phyloP scores from a whole-genome alignment of 139 green algal species.

The Tetraselmis striata region DNA sequence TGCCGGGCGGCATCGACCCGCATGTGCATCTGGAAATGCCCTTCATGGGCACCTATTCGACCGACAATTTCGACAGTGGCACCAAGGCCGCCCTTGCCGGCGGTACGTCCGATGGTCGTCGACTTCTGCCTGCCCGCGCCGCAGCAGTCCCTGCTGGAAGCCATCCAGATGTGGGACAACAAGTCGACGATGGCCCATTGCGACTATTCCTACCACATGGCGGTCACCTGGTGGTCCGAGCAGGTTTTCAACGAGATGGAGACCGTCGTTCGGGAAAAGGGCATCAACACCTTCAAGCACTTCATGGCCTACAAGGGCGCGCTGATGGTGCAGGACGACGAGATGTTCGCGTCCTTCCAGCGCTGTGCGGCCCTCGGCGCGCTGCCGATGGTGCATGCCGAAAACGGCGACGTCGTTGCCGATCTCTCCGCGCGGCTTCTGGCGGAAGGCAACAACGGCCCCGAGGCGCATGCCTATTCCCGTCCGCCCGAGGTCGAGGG shows the following conservation, averaged over 20 bases:
- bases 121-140: constrained; percentile 8
- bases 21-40: constrained; percentile 94
- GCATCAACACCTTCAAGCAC: constrained; percentile 96
- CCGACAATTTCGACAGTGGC: constrained; percentile 76
- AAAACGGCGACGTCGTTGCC: constrained; percentile 87
- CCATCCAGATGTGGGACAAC: no score
- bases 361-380: constrained; percentile 84
- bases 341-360: constrained; percentile 70
- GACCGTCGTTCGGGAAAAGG: constrained; percentile 41
- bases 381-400: constrained; percentile 70
- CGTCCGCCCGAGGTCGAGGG: no score
- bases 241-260: constrained; percentile 71
- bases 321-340: constrained; percentile 57
- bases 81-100: constrained; percentile 82
- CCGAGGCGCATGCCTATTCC: no score
- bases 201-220: constrained; percentile 96
- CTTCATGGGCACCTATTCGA: constrained; percentile 79
- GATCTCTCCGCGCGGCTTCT: no score
- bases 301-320: constrained; percentile 94
- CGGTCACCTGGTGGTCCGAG: constrained; percentile 74
- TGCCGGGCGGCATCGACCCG: constrained; percentile 94
- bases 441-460: no score
- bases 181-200: constrained; percentile 64
- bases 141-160: no score
- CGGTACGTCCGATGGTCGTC: constrained; percentile 50